Evolutionary conservation across 331 rosid species (phyloP), one percentile per base, ranked within the genome.

Genomic region (Malus hybrid): DNA sequence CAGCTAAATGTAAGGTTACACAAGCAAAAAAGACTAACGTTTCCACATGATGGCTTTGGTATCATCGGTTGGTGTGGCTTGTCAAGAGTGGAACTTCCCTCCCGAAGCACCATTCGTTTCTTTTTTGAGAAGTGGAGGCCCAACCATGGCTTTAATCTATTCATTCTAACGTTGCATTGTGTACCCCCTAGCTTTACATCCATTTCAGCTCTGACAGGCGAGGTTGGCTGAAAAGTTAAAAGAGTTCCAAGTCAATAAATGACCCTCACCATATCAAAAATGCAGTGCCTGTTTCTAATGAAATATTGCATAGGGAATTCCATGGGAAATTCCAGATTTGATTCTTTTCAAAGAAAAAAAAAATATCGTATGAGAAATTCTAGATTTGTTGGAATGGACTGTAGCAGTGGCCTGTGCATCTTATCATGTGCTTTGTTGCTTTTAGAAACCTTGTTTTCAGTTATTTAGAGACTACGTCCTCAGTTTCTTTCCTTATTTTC

Each of bases 111-210:
- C 88, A 89, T 83, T 78, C 77, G 90, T 78, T 88, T 90, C 75
- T 80, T 92, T 87, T 88, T 95, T 8, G 93, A 84, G 59, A 74
- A 82, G 48, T 86, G 89, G 73, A 92, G 82, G 76, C 73, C 87
- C 80, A 95, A 71, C 97, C 90, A 92, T 34, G 97, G 99, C 83
- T 83, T 87, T 79, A 95, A 77, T 88, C 96, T 85, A 87, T 87
- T 92, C 85, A 83, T 89, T 77, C 90, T 90, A 79, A 95, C 73
- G 85, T 90, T 92, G 91, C 96, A 95, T 65, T 75, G 93, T 42
- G 97, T 92, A 66, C 99, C 98, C 71, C 97, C 97, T 74, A 95
- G 86, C 85, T 92, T 92, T 80, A 95, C 79, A 73, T 95, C 97
- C 80, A 91, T 88, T 86, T 92, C 99, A 70, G 88, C 97, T 87